A percentile compares a stretch with the other conserved stretches of the same genome.
These are phyloP conservation scores for Ascochyta rabiei DNA, from an alignment of 2,329 filamentous ascomycete genomes.

Conservation along the genomic window DNA sequence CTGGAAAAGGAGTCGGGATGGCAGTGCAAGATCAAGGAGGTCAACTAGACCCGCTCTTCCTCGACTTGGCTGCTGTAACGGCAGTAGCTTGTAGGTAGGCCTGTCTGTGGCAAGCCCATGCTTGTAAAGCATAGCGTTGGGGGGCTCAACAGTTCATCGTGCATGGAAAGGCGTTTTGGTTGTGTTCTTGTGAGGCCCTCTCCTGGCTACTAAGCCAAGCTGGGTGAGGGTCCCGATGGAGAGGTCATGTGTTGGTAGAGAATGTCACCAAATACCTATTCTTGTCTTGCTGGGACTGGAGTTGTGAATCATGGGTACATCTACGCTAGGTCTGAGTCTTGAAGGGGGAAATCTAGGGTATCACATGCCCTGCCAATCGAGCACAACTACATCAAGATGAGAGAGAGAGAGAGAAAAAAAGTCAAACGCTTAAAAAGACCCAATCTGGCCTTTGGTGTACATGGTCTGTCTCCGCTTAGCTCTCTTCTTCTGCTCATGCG, in stretches of 20 bases:
- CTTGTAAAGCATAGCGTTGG: no score
- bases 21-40: conserved; percentile 83
- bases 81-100: no score
- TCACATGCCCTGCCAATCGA: background rate
- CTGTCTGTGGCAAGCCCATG: no score
- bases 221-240: background rate
- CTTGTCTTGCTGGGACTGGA: background rate
- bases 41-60: conserved; percentile 46
- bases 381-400: background rate
- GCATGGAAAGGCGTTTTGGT: conserved; percentile 16
- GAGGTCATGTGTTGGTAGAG: no score
- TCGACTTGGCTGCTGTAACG: background rate
- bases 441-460: conserved; percentile 42
- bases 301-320: no score
- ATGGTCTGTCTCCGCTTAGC: conserved; percentile 40
- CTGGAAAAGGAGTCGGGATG: conserved; percentile 83
- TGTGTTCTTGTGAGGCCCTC: no score
- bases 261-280: background rate
- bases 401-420: background rate
- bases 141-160: no score
- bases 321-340: no score
- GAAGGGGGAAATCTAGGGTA: conserved; percentile 6
- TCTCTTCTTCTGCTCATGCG: conserved; percentile 19
- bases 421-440: conserved; percentile 42
- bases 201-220: no score